These are phyloP conservation scores for Phragmites australis DNA, from an alignment of 176 grass and related monocot genomes.

Conservation along the genomic window DNA sequence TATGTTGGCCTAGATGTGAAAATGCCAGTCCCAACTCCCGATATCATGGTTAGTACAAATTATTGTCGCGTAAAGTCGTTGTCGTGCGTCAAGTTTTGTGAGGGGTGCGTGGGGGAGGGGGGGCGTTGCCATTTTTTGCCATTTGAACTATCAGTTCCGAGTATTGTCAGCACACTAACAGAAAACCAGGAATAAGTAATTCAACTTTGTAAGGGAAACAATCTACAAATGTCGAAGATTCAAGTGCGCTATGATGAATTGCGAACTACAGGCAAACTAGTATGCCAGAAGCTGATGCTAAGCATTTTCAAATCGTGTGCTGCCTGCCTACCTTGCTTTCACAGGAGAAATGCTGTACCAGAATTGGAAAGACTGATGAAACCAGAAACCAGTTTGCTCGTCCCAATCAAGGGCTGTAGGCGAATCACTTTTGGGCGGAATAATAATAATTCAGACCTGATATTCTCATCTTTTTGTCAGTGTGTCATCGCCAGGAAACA, in stretches of 20 bases:
- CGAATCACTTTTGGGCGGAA: not conserved
- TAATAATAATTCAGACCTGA: not conserved
- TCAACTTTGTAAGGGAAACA: not conserved
- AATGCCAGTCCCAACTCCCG: not conserved
- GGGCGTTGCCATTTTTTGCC: too few species aligned
- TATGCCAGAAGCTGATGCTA: not conserved
- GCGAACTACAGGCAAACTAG: too few species aligned
- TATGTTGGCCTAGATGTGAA: not conserved
- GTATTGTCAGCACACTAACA: not conserved
- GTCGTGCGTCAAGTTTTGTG: not conserved
- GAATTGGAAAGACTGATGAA: slow-evolving; percentile 5
- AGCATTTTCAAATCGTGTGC: not conserved
- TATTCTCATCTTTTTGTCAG: not conserved
- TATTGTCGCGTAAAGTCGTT: not conserved
- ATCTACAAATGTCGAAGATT: not conserved
- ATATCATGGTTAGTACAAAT: not conserved
- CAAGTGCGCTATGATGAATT: too few species aligned
- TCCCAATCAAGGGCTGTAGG: not conserved
- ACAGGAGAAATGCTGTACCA: not conserved
- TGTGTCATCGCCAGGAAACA: slow-evolving; percentile 13
- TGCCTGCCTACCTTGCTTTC: slow-evolving; percentile 7
- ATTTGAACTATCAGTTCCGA: not conserved
- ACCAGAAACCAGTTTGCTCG: not conserved
- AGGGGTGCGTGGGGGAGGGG: too few species aligned
- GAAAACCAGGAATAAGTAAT: not conserved